Evolutionary conservation across 495 filamentous ascomycete genomes (phyloP).

Genomic region (Aspergillus olivimuriae): DNA sequence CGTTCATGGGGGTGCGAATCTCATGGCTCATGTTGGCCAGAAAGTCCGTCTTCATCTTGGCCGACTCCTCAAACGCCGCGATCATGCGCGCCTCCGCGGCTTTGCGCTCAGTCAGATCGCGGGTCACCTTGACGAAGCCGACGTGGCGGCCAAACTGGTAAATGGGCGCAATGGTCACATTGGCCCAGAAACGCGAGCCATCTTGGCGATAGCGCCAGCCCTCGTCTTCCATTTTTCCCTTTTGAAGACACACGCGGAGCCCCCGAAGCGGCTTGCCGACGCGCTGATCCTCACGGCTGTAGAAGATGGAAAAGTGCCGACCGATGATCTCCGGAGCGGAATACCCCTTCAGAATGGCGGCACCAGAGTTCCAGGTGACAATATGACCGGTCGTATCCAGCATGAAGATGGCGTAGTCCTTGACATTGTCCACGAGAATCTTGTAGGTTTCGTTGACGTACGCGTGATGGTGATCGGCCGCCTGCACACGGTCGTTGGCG

Average conservation of each 20-base stretch:
- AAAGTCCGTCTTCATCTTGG: conserved; percentile 60
- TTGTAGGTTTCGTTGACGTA: conserved; percentile 54
- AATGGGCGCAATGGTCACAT: conserved; percentile 58
- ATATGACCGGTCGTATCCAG: conserved; percentile 53
- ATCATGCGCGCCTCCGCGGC: conserved; percentile 52
- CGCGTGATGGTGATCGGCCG: conserved; percentile 28
- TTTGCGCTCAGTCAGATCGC: conserved; percentile 57
- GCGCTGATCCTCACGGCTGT: conserved; percentile 48
- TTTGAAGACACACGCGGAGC: conserved; percentile 50
- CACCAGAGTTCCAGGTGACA: conserved; percentile 57
- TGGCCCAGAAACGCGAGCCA: conserved; percentile 59
- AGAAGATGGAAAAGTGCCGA: conserved; percentile 58
- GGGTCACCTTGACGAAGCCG: conserved; percentile 60
- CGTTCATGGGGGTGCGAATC: conserved; percentile 73
- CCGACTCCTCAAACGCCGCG: conserved; percentile 57
- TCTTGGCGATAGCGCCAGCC: conserved; percentile 61
- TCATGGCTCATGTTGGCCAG: conserved; percentile 85
- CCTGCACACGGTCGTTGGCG: conserved; percentile 13
- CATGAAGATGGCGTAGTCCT: conserved; percentile 65
- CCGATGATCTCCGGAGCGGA: conserved; percentile 51
- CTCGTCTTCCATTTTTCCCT: conserved; percentile 58
- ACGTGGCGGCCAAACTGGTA: conserved; percentile 51
- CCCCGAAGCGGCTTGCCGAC: conserved; percentile 49
- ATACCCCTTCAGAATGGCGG: conserved; percentile 55
- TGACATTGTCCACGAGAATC: conserved; percentile 57